These are phyloP conservation scores for Coriaria nepalensis DNA, from an alignment of 306 rosid species.

Conservation along the genomic window DNA sequence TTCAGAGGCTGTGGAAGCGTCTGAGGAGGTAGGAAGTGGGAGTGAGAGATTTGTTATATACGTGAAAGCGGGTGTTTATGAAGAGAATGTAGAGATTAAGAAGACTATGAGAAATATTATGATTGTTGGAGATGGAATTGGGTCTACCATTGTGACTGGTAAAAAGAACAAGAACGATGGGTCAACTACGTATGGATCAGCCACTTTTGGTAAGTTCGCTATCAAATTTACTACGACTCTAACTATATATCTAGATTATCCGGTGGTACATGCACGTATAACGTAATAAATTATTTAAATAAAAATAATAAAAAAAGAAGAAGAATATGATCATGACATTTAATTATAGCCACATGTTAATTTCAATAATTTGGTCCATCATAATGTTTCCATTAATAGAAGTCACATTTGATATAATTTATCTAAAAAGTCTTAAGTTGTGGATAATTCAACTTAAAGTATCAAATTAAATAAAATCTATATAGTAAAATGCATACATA, in stretches of 20 bases:
- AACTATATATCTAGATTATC: no score
- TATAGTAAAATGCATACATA: no score
- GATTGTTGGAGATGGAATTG: conserved; percentile 77
- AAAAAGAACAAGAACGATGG: conserved; percentile 17
- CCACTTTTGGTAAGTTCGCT: conserved; percentile 58
- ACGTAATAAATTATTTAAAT: no score
- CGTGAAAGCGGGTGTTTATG: conserved; percentile 61
- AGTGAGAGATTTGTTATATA: conserved; percentile 35
- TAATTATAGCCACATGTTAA: no score
- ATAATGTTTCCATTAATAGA: no score
- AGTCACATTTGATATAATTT: no score
- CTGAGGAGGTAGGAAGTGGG: conserved; percentile 18
- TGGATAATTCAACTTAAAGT: no score
- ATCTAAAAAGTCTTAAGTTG: no score
- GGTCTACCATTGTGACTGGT: conserved; percentile 38
- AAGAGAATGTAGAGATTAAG: conserved; percentile 36
- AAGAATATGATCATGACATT: not conserved
- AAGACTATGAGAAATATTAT: conserved; percentile 37
- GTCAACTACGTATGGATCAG: conserved; percentile 59
- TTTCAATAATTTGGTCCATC: no score
- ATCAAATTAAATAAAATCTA: no score
- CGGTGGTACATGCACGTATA: no score
- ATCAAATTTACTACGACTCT: no score
- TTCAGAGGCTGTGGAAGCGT: conserved; percentile 42
- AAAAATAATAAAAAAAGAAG: not conserved